These are phyloP conservation scores for Cadophora luteo-olivacea DNA, from an alignment of 2,329 filamentous ascomycete species.

Conservation along the genomic window DNA sequence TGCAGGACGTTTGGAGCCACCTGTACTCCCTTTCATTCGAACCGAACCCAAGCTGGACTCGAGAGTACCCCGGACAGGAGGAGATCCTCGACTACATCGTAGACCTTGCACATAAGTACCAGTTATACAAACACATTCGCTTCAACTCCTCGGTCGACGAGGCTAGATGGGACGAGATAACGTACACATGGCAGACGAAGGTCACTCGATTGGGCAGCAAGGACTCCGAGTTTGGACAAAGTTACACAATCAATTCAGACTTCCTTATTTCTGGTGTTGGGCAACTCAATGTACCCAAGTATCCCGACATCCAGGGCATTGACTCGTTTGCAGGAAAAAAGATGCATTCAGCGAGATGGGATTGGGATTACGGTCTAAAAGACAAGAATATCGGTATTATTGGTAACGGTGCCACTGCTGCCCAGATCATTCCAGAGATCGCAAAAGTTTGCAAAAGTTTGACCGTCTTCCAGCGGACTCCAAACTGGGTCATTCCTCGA, in stretches of 20 bases:
- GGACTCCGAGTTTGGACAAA: conserved; percentile 58
- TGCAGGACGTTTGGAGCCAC: conserved; percentile 53
- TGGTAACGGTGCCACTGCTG: conserved; percentile 64
- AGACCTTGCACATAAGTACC: conserved; percentile 57
- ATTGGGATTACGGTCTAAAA: conserved; percentile 61
- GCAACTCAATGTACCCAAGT: conserved; percentile 63
- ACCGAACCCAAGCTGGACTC: conserved; percentile 62
- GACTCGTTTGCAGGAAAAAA: conserved; percentile 53
- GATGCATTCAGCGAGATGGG: conserved; percentile 64
- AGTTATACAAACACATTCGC: conserved; percentile 61
- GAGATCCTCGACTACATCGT: conserved; percentile 63
- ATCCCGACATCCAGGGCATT: conserved; percentile 54
- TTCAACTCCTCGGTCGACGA: conserved; percentile 62
- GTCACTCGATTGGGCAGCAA: conserved; percentile 58
- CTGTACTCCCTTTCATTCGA: conserved; percentile 66
- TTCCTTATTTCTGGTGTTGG: conserved; percentile 65
- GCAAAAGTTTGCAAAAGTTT: conserved; percentile 56
- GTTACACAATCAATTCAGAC: conserved; percentile 60
- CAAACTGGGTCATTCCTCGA: conserved; percentile 65
- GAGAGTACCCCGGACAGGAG: conserved; percentile 64
- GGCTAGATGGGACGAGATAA: conserved; percentile 59
- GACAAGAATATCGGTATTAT: conserved; percentile 64
- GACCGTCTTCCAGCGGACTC: conserved; percentile 62
- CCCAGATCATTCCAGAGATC: conserved; percentile 64
- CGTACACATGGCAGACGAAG: conserved; percentile 57